phyloP scores from a whole-genome alignment of 73 alveolate species.

The Tetrahymena borealis region DNA sequence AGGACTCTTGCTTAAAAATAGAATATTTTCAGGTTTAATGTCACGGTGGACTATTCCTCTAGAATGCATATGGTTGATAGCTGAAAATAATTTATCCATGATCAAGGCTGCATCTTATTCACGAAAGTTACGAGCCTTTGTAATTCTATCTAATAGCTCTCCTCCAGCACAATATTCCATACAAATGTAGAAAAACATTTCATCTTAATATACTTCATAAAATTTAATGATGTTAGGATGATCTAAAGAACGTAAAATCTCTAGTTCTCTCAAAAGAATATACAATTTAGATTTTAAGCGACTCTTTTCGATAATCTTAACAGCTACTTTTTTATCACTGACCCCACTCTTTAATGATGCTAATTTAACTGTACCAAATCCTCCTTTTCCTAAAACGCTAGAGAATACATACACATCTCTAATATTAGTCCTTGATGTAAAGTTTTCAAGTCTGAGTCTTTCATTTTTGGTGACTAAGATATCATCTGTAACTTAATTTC shows the following conservation, averaged over 20 bases:
- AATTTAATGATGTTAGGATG: slow-evolving; percentile 65
- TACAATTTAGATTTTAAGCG: slow-evolving; percentile 6
- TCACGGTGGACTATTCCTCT: slow-evolving; percentile 58
- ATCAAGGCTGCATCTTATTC: slow-evolving; percentile 6
- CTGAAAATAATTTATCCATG: slow-evolving; percentile 29
- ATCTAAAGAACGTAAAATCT: slow-evolving; percentile 51
- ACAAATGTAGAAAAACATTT: slow-evolving; percentile 59
- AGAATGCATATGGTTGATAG: slow-evolving; percentile 57
- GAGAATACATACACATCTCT: slow-evolving; percentile 3
- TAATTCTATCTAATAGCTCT: slow-evolving; percentile 56
- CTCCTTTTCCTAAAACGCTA: slow-evolving; percentile 40
- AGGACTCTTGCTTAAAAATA: slow-evolving; percentile 37
- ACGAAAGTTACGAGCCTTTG: slow-evolving; percentile 10
- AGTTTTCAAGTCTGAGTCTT: slow-evolving; percentile 1
- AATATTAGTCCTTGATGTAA: slow-evolving; percentile 20
- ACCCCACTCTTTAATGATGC: slow-evolving; percentile 13
- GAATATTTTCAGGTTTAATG: slow-evolving; percentile 52
- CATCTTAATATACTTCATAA: slow-evolving; percentile 71
- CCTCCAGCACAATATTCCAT: slow-evolving; percentile 72
- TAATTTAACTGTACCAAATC: slow-evolving; percentile 33
- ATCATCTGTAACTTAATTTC: background rate
- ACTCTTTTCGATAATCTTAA: slow-evolving; percentile 32
- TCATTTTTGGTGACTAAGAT: background rate
- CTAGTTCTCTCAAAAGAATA: slow-evolving; percentile 48
- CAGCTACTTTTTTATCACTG: slow-evolving; percentile 30